Evolutionary conservation across 805 yeast species (phyloP).

Genomic region (Cyberlindnera petersonii): DNA sequence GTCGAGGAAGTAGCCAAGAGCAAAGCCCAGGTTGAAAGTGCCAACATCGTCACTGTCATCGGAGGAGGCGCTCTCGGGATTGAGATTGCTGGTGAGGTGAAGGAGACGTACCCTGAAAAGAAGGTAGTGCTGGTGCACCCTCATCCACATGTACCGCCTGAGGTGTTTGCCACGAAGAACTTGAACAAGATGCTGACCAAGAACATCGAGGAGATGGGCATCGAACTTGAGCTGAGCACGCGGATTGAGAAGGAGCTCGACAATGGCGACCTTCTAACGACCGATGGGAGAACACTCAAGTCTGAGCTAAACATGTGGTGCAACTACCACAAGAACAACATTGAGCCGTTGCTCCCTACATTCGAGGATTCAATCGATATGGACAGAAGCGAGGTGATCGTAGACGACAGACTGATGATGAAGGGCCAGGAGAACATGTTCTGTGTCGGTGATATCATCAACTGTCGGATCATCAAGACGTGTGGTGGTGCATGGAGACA

Average conservation of each 20-base stretch:
- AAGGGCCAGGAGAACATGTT: slow-evolving; percentile 29
- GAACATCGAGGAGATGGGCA: slow-evolving; percentile 21
- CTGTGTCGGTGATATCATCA: slow-evolving; percentile 36
- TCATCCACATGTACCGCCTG: slow-evolving; percentile 39
- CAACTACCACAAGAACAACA: slow-evolving; percentile 33
- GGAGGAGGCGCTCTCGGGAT: slow-evolving; percentile 55
- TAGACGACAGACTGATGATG: slow-evolving; percentile 27
- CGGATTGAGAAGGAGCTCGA: slow-evolving; percentile 30
- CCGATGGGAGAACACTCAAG: slow-evolving; percentile 26
- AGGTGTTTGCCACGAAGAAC: slow-evolving; percentile 26
- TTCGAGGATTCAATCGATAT: slow-evolving; percentile 25
- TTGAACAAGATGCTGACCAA: slow-evolving; percentile 18
- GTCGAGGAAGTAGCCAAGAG: slow-evolving; percentile 40
- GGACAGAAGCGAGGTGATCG: slow-evolving; percentile 22
- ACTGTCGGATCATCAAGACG: slow-evolving; percentile 36
- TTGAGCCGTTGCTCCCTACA: slow-evolving; percentile 26
- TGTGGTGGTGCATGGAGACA: slow-evolving; percentile 37
- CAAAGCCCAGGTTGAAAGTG: slow-evolving; percentile 29
- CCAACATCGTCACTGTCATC: slow-evolving; percentile 39
- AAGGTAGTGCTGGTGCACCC: slow-evolving; percentile 40
- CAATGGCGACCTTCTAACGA: slow-evolving; percentile 24
- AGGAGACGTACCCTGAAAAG: slow-evolving; percentile 35
- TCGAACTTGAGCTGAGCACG: slow-evolving; percentile 29
- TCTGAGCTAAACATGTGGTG: slow-evolving; percentile 38
- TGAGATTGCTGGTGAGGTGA: slow-evolving; percentile 48